Percentiles rank a stretch among this genome's conserved stretches.
phyloP scores from a whole-genome alignment of 2,329 filamentous ascomycete species.

The Knufia fluminis region DNA sequence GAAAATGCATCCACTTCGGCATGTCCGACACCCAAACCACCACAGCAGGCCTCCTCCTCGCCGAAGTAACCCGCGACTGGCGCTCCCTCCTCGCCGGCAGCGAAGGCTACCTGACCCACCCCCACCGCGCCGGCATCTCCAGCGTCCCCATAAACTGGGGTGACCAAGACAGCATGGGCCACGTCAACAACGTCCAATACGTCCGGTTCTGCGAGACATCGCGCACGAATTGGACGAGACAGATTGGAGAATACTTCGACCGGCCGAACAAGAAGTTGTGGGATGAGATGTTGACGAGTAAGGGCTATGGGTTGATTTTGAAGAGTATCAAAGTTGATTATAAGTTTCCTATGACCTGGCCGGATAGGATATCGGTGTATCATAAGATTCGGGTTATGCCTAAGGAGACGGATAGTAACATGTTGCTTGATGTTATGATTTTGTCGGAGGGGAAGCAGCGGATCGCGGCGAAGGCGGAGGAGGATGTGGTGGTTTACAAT shows the following conservation, averaged over 20 bases:
- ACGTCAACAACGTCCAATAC: slow-evolving; percentile 83
- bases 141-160: slow-evolving; percentile 68
- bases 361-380: slow-evolving; percentile 72
- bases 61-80: slow-evolving; percentile 58
- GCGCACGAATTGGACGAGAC: slow-evolving; percentile 66
- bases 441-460: slow-evolving; percentile 67
- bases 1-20: slow-evolving; percentile 68
- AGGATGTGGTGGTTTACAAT: slow-evolving; percentile 75
- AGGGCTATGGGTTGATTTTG: slow-evolving; percentile 63
- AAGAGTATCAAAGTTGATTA: slow-evolving; percentile 72
- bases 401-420: slow-evolving; percentile 38
- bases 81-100: slow-evolving; percentile 60
- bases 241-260: slow-evolving; percentile 57
- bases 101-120: slow-evolving; percentile 63
- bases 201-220: slow-evolving; percentile 74
- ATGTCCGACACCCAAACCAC: slow-evolving; percentile 48
- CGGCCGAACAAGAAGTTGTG: slow-evolving; percentile 54
- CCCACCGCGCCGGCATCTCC: slow-evolving; percentile 53
- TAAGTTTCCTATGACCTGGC: slow-evolving; percentile 81
- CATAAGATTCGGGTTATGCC: slow-evolving; percentile 61
- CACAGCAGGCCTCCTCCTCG: slow-evolving; percentile 51
- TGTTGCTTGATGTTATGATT: slow-evolving; percentile 55
- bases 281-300: slow-evolving; percentile 59
- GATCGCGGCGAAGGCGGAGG: slow-evolving; percentile 61
- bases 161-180: slow-evolving; percentile 53